Conservation (phyloP, 805 yeast species). For the Torulaspora quercuum region DNA sequence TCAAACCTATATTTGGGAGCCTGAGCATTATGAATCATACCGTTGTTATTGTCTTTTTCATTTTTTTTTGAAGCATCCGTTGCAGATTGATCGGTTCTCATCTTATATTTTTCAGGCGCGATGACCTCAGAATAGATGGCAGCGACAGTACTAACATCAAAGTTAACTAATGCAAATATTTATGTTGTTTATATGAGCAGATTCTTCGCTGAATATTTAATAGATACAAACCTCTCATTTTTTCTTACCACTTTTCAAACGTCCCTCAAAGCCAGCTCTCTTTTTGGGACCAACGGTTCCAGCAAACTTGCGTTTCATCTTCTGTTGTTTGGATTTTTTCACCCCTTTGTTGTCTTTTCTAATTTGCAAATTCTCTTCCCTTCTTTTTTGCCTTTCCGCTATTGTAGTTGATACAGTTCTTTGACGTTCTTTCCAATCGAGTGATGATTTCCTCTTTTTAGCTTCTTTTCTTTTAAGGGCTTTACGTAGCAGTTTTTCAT, state of each 20-base stretch:
- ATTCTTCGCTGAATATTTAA: too few relatives aligned
- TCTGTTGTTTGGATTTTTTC: constrained; percentile 68
- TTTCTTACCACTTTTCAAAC: constrained; percentile 37
- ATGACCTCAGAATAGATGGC: too few relatives aligned
- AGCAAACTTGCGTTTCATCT: constrained; percentile 60
- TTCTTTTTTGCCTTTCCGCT: constrained; percentile 72
- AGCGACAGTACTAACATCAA: too few relatives aligned
- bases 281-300: constrained; percentile 48
- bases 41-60: too few relatives aligned
- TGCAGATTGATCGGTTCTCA: too few relatives aligned
- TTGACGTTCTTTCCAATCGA: constrained; percentile 90
- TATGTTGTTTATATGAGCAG: too few relatives aligned
- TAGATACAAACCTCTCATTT: constrained; percentile 12
- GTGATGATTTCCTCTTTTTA: constrained; percentile 77
- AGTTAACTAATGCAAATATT: too few relatives aligned
- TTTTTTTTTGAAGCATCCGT: too few relatives aligned
- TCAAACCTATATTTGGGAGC: background rate
- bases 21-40: constrained; percentile 8
- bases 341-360: constrained; percentile 84
- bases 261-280: constrained; percentile 93
- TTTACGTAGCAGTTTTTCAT: constrained; percentile 81
- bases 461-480: constrained; percentile 81
- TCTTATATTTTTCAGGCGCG: too few relatives aligned
- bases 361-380: constrained; percentile 85
- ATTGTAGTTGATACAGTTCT: constrained; percentile 72